Percentiles rank a stretch among this genome's conserved stretches.
phyloP scores from a whole-genome alignment of 148 eudicot species.

The Rhododendron williamsianum region DNA sequence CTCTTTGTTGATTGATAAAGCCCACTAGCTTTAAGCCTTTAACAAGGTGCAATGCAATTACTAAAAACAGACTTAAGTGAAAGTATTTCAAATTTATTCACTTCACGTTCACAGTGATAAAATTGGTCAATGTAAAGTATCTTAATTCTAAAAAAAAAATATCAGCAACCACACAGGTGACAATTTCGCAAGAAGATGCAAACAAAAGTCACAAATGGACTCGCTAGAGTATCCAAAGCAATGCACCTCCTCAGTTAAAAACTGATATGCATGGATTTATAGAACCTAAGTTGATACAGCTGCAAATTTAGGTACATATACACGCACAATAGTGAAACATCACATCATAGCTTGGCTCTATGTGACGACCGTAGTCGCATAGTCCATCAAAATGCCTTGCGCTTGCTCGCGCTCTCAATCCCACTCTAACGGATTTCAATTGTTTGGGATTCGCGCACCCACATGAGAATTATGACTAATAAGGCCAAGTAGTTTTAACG shows the following conservation, averaged over 20 bases:
- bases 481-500: neutral
- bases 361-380: neutral
- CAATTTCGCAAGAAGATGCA: neutral
- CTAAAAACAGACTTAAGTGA: neutral
- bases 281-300: neutral
- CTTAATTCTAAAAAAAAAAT: neutral
- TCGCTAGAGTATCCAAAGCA: neutral
- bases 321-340: neutral
- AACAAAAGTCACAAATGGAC: neutral
- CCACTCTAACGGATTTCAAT: neutral
- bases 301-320: neutral
- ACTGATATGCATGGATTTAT: neutral
- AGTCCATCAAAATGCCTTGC: neutral
- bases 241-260: neutral
- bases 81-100: neutral
- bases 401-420: neutral
- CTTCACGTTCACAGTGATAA: neutral
- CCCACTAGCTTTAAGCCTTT: neutral
- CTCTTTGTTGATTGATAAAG: neutral
- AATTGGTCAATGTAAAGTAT: too few relatives aligned
- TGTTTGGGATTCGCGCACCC: too few relatives aligned
- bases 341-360: neutral
- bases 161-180: neutral
- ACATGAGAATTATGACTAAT: too few relatives aligned
- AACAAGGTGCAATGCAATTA: neutral